Evolutionary conservation across 176 grass and related monocot genomes (phyloP).

Genomic region (Tillandsia leiboldiana): DNA sequence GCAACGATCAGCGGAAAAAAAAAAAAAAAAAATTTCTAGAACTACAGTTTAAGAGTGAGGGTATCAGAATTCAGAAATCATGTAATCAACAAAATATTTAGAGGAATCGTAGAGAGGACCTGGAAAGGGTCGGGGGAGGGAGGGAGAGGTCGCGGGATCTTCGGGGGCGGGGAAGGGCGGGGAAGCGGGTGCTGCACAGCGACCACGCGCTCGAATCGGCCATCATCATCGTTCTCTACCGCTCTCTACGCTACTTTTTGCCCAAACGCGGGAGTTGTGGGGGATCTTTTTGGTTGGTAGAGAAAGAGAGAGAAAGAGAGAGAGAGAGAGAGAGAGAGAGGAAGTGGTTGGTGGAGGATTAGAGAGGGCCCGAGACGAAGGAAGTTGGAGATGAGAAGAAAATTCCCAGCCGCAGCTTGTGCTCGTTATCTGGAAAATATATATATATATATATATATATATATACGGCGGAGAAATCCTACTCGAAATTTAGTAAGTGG

Average conservation of each 20-base stretch:
- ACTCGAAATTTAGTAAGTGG: too few species aligned
- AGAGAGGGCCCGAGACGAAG: neutral
- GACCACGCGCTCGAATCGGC: conserved; percentile 23
- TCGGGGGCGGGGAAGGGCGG: conserved; percentile 29
- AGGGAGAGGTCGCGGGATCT: conserved; percentile 24
- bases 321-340: too few species aligned
- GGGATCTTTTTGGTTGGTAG: too few species aligned
- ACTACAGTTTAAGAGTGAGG: neutral
- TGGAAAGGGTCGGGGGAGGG: conserved; percentile 20
- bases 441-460: neutral
- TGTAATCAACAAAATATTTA: neutral
- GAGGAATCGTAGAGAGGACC: neutral
- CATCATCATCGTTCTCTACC: conserved; percentile 22
- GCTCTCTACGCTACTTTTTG: neutral
- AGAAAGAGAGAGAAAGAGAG: too few species aligned
- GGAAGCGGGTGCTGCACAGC: conserved; percentile 32
- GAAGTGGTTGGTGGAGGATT: neutral
- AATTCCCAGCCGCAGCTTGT: neutral
- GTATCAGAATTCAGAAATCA: neutral
- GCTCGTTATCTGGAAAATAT: neutral
- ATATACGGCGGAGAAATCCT: neutral
- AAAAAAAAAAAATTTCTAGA: neutral
- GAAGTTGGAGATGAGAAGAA: neutral
- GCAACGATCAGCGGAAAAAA: too few species aligned
- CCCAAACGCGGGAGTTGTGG: neutral